phyloP scores from a whole-genome alignment of 306 rosid species.

The Coriaria nepalensis region DNA sequence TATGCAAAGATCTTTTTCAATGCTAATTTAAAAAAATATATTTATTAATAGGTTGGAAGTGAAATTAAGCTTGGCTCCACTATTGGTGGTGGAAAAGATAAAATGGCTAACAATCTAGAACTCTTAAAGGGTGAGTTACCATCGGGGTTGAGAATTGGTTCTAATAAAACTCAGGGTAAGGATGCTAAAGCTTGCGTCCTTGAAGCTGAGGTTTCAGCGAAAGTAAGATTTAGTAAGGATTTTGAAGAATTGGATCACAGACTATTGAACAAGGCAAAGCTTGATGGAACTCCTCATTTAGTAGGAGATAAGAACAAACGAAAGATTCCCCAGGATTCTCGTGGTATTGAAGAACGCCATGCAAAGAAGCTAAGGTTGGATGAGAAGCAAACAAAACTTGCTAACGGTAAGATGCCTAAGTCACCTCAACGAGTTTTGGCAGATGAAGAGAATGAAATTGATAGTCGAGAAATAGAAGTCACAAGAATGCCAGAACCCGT shows the following conservation, averaged over 20 bases:
- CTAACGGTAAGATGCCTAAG: conserved; percentile 24
- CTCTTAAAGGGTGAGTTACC: conserved; percentile 8
- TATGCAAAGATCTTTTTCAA: too few species aligned
- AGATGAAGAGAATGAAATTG: conserved; percentile 19
- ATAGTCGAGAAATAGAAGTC: conserved; percentile 25
- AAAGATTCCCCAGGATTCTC: conserved; percentile 17
- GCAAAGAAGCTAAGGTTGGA: conserved; percentile 37
- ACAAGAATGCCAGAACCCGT: conserved; percentile 38
- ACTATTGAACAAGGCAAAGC: conserved; percentile 31
- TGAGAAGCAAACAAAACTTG: conserved; percentile 12
- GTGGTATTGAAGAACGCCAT: conserved; percentile 22
- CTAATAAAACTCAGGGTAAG: conserved; percentile 4
- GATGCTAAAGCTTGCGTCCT: conserved; percentile 14
- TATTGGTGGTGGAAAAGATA: conserved; percentile 8
- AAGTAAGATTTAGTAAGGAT: conserved; percentile 10
- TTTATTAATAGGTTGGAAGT: conserved; percentile 4
- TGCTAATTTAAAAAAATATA: conserved; percentile 19
- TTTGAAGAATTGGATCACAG: conserved; percentile 19
- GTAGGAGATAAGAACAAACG: conserved; percentile 18
- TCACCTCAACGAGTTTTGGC: conserved; percentile 13
- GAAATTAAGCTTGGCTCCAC: conserved; percentile 19
- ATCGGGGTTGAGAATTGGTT: conserved; percentile 19
- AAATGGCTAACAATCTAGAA: conserved; percentile 11
- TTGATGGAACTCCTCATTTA: conserved; percentile 18
- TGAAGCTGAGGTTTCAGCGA: conserved; percentile 10